These are phyloP conservation scores for Globisporangium splendens DNA, from an alignment of 352 stramenopile species.

Conservation along the genomic window DNA sequence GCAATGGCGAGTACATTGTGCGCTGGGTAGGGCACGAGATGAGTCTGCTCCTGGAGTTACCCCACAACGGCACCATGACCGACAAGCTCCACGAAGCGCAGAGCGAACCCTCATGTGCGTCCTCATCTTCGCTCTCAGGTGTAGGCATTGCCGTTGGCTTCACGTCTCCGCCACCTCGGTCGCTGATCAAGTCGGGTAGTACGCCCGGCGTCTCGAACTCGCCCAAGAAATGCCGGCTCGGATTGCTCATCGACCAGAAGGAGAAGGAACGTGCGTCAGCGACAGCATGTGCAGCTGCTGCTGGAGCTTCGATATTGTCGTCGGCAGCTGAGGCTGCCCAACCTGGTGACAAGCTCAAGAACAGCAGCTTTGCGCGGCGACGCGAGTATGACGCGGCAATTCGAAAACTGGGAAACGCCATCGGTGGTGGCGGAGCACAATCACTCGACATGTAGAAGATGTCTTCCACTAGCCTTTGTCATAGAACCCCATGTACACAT, in stretches of 20 bases:
- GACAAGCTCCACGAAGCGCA: conserved; percentile 52
- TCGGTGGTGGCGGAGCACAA: neutral
- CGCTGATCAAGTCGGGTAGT: conserved; percentile 1
- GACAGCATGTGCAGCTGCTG: neutral
- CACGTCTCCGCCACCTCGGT: conserved; percentile 1
- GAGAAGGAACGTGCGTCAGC: conserved; percentile 29
- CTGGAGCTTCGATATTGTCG: conserved; percentile 8
- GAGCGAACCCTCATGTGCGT: conserved; percentile 16
- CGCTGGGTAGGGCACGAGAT: conserved; percentile 82
- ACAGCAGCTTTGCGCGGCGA: conserved; percentile 64
- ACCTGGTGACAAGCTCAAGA: conserved; percentile 49
- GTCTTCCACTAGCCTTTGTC: neutral
- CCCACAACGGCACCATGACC: conserved; percentile 17
- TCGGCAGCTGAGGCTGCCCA: neutral
- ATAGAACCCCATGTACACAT: neutral
- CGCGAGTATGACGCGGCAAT: conserved; percentile 73
- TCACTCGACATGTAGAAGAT: no score
- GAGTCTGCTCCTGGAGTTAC: conserved; percentile 72
- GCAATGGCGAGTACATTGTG: conserved; percentile 77
- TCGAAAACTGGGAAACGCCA: conserved; percentile 21
- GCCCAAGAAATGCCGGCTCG: conserved; percentile 54
- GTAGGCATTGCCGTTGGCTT: neutral
- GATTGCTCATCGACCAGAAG: conserved; percentile 52
- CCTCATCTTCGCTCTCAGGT: neutral
- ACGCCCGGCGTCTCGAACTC: conserved; percentile 37